Base-by-base conservation (phyloP, 306 rosid species). In the Clitoria ternatea region DNA sequence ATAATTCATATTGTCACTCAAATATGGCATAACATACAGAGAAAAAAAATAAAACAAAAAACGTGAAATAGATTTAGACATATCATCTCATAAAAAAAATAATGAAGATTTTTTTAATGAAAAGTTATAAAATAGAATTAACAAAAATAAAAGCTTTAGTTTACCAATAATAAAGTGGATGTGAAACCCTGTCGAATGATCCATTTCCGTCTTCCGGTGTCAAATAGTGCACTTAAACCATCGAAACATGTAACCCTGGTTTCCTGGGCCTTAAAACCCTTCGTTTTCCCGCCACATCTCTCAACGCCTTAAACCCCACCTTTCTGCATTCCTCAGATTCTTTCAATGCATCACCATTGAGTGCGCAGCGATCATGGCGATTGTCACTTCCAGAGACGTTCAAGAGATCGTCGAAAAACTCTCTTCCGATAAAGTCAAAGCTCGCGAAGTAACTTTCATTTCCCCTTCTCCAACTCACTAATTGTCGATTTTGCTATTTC, bases 351-450 rank as follows among this genome's bases (percentile, higher is more conserved):
- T 30, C 30, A 60, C 53, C 47, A 35, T 22, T 61, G 54, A 74
- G 79, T 32, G 56, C 80, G 40, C 36, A 60, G 60, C 73, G 48
- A 73, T 37, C 33, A 48, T 62, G 75, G 81, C 85, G 79, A 87
- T 64, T 56, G 80, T 85, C 79, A 73, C 70, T 43, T 88, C 96
- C 69, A 82, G 92, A 72, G 98, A 93, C 75, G 76, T 88, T 55
- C 89, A 75, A 54, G 98, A 93, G 72, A 88, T 93, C 23, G 77
- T 84, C 19, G 82, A 86, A 9, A 88, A 88, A 80, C 92, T 88
- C 48, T 88, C 98, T 7, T 93, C 96, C 24, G 92, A 87, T 59
- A 93, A 90, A 85, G 87, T 81, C 57, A 93, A 85, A 86, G 59
- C 88, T 69, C 97, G 98, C 71, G 98, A 93, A 47, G 97, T 88